phyloP scores from a whole-genome alignment of 75 land plant species.

The Cupressus sempervirens region DNA sequence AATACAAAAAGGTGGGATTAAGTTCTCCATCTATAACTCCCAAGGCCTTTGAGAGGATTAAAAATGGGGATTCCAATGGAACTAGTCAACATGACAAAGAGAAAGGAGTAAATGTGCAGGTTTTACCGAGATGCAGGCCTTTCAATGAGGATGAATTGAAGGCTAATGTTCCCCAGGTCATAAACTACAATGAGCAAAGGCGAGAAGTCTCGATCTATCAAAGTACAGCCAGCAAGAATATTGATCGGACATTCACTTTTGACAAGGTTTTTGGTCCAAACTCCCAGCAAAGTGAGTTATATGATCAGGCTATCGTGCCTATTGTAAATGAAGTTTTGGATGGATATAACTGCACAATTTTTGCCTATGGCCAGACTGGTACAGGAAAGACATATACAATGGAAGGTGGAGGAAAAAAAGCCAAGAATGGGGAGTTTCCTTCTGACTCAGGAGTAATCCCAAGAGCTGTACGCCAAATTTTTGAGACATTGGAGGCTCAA shows the following conservation, averaged over 20 bases:
- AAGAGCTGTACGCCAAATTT: constrained; percentile 86
- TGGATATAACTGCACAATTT: constrained; percentile 95
- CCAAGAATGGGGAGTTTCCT: constrained; percentile 89
- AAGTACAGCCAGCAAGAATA: constrained; percentile 72
- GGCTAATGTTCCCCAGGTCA: constrained; percentile 55
- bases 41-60: constrained; percentile 36
- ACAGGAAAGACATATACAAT: constrained; percentile 99
- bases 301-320: constrained; percentile 82
- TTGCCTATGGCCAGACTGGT: constrained; percentile 99
- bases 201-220: constrained; percentile 79
- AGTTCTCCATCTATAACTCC: constrained; percentile 56
- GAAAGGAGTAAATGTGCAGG: constrained; percentile 89
- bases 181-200: constrained; percentile 74
- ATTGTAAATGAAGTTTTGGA: constrained; percentile 96
- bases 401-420: constrained; percentile 86
- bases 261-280: constrained; percentile 98
- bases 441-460: constrained; percentile 96
- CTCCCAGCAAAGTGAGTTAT: constrained; percentile 74
- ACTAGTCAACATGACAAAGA: constrained; percentile 51
- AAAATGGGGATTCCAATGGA: constrained; percentile 35
- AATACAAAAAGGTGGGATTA: neutral
- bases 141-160: constrained; percentile 76
- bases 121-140: constrained; percentile 93
- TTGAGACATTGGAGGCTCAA: constrained; percentile 83
- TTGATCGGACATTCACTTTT: constrained; percentile 83